phyloP scores from a whole-genome alignment of 768 basidiomycete species.

The Wakefieldia striispora region DNA sequence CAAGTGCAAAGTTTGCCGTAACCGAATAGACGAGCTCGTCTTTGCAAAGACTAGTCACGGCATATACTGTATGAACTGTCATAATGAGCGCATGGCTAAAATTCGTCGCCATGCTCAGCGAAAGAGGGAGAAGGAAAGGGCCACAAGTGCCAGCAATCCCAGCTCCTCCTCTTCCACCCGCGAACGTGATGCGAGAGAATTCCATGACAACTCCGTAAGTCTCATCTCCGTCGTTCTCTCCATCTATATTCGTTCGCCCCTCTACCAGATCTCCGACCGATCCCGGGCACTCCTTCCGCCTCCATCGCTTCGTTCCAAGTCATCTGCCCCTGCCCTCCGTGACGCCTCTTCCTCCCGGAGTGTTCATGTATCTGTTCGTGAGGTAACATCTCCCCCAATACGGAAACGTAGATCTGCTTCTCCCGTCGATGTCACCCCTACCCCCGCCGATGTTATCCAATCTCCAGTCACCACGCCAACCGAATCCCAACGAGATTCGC shows the following conservation, averaged over 20 bases:
- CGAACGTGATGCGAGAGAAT: constrained; percentile 23
- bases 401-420: constrained; percentile 13
- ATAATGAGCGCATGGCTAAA: constrained; percentile 94
- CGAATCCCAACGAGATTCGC: constrained; percentile 13
- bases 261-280: constrained; percentile 10
- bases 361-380: constrained; percentile 11
- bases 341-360: constrained; percentile 26
- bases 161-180: constrained; percentile 18
- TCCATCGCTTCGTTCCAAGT: constrained; percentile 21
- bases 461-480: constrained; percentile 19
- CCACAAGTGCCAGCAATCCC: constrained; percentile 24
- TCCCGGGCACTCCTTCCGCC: constrained; percentile 1
- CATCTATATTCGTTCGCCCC: neutral
- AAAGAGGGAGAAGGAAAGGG: constrained; percentile 65
- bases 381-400: constrained; percentile 1
- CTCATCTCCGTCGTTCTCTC: neutral
- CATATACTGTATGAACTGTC: constrained; percentile 98
- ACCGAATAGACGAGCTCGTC: constrained; percentile 95
- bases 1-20: constrained; percentile 93
- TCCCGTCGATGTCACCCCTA: constrained; percentile 9
- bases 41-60: constrained; percentile 98
- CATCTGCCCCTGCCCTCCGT: constrained; percentile 22
- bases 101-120: constrained; percentile 90
- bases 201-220: constrained; percentile 46
- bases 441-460: neutral